Conservation (phyloP, 768 basidiomycete genomes). For the Mycena sanguinolenta region DNA sequence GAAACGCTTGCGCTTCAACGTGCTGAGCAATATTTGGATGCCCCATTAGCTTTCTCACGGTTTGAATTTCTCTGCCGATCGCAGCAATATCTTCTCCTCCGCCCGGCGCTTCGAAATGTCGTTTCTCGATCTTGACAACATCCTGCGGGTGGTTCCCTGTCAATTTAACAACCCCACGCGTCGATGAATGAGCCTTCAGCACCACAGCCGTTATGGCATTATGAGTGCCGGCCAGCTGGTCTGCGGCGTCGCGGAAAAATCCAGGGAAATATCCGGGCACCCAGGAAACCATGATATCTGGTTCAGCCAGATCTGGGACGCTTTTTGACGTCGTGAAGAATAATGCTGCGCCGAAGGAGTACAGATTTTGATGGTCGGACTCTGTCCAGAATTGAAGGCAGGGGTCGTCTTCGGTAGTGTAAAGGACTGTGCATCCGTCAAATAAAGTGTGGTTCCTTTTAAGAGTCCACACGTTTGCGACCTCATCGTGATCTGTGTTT, state of each 20-base stretch:
- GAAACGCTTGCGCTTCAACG: slow-evolving; percentile 40
- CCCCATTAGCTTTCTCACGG: slow-evolving; percentile 37
- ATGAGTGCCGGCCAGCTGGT: slow-evolving; percentile 37
- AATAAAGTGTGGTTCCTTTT: slow-evolving; percentile 47
- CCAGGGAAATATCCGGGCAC: slow-evolving; percentile 42
- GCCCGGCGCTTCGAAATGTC: slow-evolving; percentile 42
- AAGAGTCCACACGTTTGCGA: slow-evolving; percentile 46
- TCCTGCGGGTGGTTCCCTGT: slow-evolving; percentile 48
- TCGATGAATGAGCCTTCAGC: slow-evolving; percentile 43
- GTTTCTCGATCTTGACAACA: slow-evolving; percentile 43
- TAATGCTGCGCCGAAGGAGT: slow-evolving; percentile 44
- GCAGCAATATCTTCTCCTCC: slow-evolving; percentile 42
- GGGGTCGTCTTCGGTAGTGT: too few relatives aligned
- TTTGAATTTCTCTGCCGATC: slow-evolving; percentile 43
- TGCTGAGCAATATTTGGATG: slow-evolving; percentile 30
- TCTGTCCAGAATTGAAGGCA: slow-evolving; percentile 43
- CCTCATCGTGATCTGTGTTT: slow-evolving; percentile 48
- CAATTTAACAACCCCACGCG: slow-evolving; percentile 43
- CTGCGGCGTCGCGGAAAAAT: slow-evolving; percentile 44
- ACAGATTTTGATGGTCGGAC: slow-evolving; percentile 39
- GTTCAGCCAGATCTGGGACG: slow-evolving; percentile 33
- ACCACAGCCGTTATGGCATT: slow-evolving; percentile 43
- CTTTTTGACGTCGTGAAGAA: slow-evolving; percentile 39
- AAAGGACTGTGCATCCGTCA: too few relatives aligned
- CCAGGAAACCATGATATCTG: slow-evolving; percentile 44